A percentile compares a stretch with the other conserved stretches of the same genome.
These are phyloP conservation scores for Coffea eugenioides DNA, from an alignment of 257 asterid species.

Conservation along the genomic window DNA sequence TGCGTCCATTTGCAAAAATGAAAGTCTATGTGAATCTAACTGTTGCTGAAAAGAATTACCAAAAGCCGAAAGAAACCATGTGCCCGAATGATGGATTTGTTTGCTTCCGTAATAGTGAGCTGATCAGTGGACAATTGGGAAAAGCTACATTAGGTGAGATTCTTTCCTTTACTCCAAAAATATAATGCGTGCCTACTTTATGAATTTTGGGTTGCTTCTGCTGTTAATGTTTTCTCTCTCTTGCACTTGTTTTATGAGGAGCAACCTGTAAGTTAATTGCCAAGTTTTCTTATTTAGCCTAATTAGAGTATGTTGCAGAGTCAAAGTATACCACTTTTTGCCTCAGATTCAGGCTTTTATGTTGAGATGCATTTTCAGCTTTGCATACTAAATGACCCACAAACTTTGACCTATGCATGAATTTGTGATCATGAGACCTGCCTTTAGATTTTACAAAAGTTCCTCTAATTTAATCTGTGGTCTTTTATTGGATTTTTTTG, in stretches of 20 bases:
- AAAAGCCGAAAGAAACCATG: constrained; percentile 54
- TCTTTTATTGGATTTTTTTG: not conserved
- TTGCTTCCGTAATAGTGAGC: constrained; percentile 86
- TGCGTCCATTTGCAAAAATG: constrained; percentile 80
- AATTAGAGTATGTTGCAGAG: too few species aligned
- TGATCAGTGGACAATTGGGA: constrained; percentile 95
- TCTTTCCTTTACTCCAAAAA: not conserved
- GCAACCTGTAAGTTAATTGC: too few species aligned
- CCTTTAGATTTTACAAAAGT: not conserved
- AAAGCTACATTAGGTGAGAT: constrained; percentile 90
- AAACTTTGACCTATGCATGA: not conserved
- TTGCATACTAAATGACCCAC: not conserved
- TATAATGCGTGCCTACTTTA: not conserved
- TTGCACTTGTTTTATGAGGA: too few species aligned
- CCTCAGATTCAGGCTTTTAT: too few species aligned
- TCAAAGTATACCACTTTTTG: too few species aligned
- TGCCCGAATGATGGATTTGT: constrained; percentile 91
- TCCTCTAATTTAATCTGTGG: not conserved
- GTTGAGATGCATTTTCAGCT: too few species aligned
- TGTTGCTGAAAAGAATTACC: constrained; percentile 68
- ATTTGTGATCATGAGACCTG: not conserved
- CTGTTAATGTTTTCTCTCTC: not conserved
- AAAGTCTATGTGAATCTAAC: constrained; percentile 81
- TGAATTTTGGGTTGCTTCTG: constrained; percentile 6
- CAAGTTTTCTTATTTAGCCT: too few species aligned